Evolutionary conservation across 257 asterid species (phyloP).

Genomic region (Orobanche coerulescens): DNA sequence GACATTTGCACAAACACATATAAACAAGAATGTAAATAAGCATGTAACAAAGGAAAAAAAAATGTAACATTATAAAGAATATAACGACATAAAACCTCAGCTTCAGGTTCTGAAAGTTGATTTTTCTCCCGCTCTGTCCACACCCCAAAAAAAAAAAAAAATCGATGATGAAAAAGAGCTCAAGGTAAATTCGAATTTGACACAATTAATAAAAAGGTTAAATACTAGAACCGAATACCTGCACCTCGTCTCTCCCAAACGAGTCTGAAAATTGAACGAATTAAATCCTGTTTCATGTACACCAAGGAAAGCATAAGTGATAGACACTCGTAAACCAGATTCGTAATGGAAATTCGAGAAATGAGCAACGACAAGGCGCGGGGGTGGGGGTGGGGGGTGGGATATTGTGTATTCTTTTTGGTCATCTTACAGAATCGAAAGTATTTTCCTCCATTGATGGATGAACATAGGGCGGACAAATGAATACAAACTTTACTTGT

Average conservation of each 20-base stretch:
- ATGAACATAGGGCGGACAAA: not conserved
- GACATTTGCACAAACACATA: not conserved
- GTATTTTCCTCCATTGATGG: slow-evolving; percentile 44
- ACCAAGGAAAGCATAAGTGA: slow-evolving; percentile 7
- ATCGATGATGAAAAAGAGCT: not conserved
- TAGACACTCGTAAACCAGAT: not conserved
- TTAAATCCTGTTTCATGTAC: slow-evolving; percentile 50
- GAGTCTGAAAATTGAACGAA: slow-evolving; percentile 66
- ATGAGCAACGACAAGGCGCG: not conserved
- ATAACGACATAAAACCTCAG: slow-evolving; percentile 34
- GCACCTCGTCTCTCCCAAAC: slow-evolving; percentile 77
- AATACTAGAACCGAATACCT: slow-evolving; percentile 30
- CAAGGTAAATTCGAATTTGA: not conserved
- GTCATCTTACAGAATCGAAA: slow-evolving; percentile 51
- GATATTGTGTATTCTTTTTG: not conserved
- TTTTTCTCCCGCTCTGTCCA: slow-evolving; percentile 68
- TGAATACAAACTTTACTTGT: too few relatives aligned
- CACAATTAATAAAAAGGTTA: not conserved
- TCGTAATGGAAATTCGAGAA: not conserved
- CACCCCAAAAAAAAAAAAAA: not conserved
- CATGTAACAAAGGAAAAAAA: not conserved
- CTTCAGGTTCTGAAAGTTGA: slow-evolving; percentile 48
- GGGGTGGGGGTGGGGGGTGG: too few relatives aligned
- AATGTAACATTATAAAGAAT: not conserved
- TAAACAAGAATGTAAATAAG: not conserved